Base-by-base conservation (phyloP, 1,284 basidiomycete species). In the Retiboletus flavoniger region DNA sequence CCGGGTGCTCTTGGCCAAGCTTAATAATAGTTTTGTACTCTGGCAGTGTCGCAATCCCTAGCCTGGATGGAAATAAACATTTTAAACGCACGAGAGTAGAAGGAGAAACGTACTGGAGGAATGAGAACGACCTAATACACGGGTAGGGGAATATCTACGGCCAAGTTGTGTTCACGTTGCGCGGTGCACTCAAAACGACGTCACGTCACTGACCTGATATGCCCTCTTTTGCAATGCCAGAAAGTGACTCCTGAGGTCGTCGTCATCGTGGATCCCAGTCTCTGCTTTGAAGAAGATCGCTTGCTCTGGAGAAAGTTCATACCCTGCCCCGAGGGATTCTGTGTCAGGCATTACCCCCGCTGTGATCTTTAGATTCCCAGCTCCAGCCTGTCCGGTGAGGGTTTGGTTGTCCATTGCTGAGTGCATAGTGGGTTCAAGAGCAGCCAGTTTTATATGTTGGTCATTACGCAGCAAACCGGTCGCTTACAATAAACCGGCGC, bases 231-330 rank as follows among this genome's bases (percentile, higher is more conserved):
- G 58, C 5, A 64, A 50, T 16, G 47, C 32, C 2, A 66, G 17
- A 14, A 67, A 64, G 43, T 66, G 67, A 16, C 14, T 10, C 38
- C 26, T 60, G 1, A 67, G 60, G 3, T 51, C 41, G 2, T 59
- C 55, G 0, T 67, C 62, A 16, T 58, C 28, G 6, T 56, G 7
- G 26, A 68, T 69, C 1, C 62, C 47, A 26, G 50, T 65, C 34
- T 59, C 21, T n/a, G 29, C 34, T 28, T 66, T 69, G 50, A 69
- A 69, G 46, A 69, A 66, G 11, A 8, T 7, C 0, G 59, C 41
- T 48, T 66, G 59, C 7, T 66, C 60, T 21, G 56, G 45, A 44
- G 65, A 51, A 26, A 64, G 47, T 6, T 1, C 13, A 24, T 67
- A 65, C 46, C 26, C 28, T 13, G 16, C 26, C 3, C 3, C 19